These are phyloP conservation scores for Pyrrhoderma lamaoense DNA, from an alignment of 1,284 basidiomycete species.

Conservation along the genomic window DNA sequence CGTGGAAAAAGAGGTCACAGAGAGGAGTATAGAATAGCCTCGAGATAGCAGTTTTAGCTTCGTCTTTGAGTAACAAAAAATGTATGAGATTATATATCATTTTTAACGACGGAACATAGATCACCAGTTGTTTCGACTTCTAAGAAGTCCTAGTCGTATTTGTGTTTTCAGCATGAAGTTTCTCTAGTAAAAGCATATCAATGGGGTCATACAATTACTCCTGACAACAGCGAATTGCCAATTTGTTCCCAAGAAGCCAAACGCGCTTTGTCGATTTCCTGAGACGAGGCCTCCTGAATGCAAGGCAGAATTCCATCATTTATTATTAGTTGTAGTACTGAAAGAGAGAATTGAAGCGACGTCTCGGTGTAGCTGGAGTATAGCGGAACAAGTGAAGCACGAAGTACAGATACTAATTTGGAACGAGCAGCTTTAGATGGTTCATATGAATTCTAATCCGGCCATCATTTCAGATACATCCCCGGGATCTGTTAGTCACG, in stretches of 20 bases:
- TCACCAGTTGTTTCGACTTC: background rate
- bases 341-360: slow-evolving; percentile 29
- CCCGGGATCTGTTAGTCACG: background rate
- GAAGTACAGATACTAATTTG: slow-evolving; percentile 29
- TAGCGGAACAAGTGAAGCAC: slow-evolving; percentile 30
- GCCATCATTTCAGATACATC: background rate
- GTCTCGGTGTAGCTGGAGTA: slow-evolving; percentile 29
- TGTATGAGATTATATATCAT: background rate
- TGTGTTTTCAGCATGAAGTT: background rate
- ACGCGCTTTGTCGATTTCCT: slow-evolving; percentile 8
- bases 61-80: slow-evolving; percentile 7
- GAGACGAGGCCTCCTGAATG: slow-evolving; percentile 19
- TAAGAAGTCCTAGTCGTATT: slow-evolving; percentile 9
- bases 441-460: slow-evolving; percentile 30
- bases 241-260: slow-evolving; percentile 32
- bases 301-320: slow-evolving; percentile 21
- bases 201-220: slow-evolving; percentile 32
- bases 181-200: background rate
- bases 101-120: background rate
- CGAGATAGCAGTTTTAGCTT: slow-evolving; percentile 21
- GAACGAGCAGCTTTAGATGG: slow-evolving; percentile 25
- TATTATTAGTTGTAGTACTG: slow-evolving; percentile 29
- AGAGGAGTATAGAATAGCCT: slow-evolving; percentile 24
- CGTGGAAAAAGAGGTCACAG: slow-evolving; percentile 28
- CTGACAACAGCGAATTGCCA: slow-evolving; percentile 34